These are phyloP conservation scores for Podospora pseudoanserina DNA, from an alignment of 495 filamentous ascomycete species.

Conservation along the genomic window DNA sequence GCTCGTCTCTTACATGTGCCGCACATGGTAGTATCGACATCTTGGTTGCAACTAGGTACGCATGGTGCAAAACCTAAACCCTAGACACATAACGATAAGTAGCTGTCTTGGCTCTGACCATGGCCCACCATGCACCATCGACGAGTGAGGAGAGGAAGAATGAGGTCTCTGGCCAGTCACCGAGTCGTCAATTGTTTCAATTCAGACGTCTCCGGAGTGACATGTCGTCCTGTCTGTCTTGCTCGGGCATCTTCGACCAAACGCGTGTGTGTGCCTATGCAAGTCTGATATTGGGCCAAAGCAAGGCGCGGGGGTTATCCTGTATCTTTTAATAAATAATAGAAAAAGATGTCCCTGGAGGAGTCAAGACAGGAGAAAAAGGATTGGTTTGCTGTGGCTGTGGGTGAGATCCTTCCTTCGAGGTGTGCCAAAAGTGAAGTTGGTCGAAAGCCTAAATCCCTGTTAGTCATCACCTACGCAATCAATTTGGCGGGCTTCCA, in stretches of 20 bases:
- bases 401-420: neutral
- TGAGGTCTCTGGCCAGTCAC: neutral
- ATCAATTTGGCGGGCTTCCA: neutral
- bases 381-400: neutral
- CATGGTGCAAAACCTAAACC: neutral
- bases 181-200: neutral
- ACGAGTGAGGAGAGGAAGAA: neutral
- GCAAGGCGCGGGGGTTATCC: neutral
- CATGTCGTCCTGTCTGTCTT: neutral
- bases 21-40: neutral
- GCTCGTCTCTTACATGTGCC: slow-evolving; percentile 3
- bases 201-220: neutral
- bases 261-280: neutral
- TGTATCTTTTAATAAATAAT: neutral
- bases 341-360: neutral
- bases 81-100: slow-evolving; percentile 4
- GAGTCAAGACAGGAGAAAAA: neutral
- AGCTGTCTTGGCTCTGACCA: neutral
- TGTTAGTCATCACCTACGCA: neutral
- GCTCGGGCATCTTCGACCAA: neutral
- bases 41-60: neutral
- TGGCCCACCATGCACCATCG: neutral
- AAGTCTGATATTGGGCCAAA: neutral
- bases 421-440: neutral
- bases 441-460: neutral